Evolutionary conservation across 352 stramenopile species (phyloP).

Genomic region (Phytophthora pini): DNA sequence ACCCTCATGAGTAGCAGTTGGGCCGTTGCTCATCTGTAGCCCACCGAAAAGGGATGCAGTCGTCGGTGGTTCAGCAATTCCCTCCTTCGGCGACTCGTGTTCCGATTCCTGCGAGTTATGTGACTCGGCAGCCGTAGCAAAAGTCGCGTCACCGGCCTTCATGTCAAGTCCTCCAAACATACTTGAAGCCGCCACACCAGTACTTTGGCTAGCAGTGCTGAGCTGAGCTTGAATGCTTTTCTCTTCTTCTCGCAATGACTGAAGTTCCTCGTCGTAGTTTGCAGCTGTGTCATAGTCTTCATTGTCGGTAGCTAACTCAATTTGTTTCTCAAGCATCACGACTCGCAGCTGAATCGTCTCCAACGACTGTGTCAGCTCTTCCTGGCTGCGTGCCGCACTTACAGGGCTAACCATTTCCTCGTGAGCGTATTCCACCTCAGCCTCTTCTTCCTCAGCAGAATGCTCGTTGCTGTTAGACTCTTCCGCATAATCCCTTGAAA

Average conservation of each 20-base stretch:
- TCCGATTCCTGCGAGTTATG: slow-evolving; percentile 12
- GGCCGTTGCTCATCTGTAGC: slow-evolving; percentile 42
- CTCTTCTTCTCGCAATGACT: slow-evolving; percentile 61
- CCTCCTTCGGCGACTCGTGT: slow-evolving; percentile 14
- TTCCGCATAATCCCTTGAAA: slow-evolving; percentile 15
- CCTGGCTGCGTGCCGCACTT: slow-evolving; percentile 32
- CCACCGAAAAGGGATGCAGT: slow-evolving; percentile 45
- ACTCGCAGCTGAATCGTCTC: slow-evolving; percentile 52
- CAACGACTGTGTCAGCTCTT: slow-evolving; percentile 51
- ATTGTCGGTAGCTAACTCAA: slow-evolving; percentile 71
- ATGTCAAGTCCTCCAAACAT: slow-evolving; percentile 44
- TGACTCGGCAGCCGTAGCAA: slow-evolving; percentile 10
- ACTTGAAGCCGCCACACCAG: slow-evolving; percentile 15
- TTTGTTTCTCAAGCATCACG: slow-evolving; percentile 68
- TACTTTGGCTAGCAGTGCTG: not conserved
- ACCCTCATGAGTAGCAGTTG: slow-evolving; percentile 13
- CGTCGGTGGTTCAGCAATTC: slow-evolving; percentile 3
- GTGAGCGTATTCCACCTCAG: slow-evolving; percentile 31
- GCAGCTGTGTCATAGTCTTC: slow-evolving; percentile 75
- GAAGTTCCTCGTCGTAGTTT: slow-evolving; percentile 67
- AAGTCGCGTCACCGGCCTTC: slow-evolving; percentile 6
- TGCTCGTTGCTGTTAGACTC: slow-evolving; percentile 32
- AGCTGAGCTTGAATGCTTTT: slow-evolving; percentile 44
- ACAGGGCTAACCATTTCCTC: slow-evolving; percentile 50
- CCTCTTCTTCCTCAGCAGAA: slow-evolving; percentile 27